Evolutionary conservation across 2,329 filamentous ascomycete species (phyloP).

Genomic region (Anthostomella pinea): DNA sequence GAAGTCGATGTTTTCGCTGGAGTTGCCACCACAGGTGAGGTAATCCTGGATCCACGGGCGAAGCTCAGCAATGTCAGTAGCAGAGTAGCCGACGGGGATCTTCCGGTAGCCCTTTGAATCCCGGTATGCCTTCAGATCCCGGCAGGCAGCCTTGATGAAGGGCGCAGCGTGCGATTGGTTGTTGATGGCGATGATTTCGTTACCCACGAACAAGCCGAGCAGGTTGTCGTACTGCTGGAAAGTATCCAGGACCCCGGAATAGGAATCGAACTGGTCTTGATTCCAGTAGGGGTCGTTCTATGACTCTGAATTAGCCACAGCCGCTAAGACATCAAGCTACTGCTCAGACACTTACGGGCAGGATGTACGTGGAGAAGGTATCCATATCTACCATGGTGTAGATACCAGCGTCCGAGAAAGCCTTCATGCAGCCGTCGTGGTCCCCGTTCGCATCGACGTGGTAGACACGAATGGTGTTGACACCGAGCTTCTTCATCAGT

Average conservation of each 20-base stretch:
- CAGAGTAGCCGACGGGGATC: conserved; percentile 84
- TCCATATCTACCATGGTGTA: conserved; percentile 84
- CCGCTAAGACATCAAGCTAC: background rate
- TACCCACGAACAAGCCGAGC: conserved; percentile 82
- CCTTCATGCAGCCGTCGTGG: conserved; percentile 78
- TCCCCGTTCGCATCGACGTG: conserved; percentile 72
- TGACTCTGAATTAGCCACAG: conserved; percentile 3
- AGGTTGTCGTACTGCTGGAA: conserved; percentile 78
- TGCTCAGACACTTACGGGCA: conserved; percentile 45
- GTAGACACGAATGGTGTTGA: conserved; percentile 85
- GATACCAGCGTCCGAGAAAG: conserved; percentile 76
- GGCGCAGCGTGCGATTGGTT: conserved; percentile 65
- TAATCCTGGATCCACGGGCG: conserved; percentile 66
- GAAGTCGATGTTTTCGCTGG: conserved; percentile 72
- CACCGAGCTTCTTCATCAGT: conserved; percentile 76
- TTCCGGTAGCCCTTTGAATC: conserved; percentile 72
- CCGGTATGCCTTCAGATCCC: conserved; percentile 81
- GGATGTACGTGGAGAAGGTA: conserved; percentile 67
- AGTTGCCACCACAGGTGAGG: conserved; percentile 71
- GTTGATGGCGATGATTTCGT: conserved; percentile 72
- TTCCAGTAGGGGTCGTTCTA: conserved; percentile 68
- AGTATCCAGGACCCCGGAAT: conserved; percentile 70
- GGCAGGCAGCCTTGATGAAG: conserved; percentile 77
- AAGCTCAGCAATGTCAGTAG: conserved; percentile 74
- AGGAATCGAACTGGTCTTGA: conserved; percentile 64